These are phyloP conservation scores for Ceratocystis variospora DNA, from an alignment of 2,329 filamentous ascomycete genomes.

Conservation along the genomic window DNA sequence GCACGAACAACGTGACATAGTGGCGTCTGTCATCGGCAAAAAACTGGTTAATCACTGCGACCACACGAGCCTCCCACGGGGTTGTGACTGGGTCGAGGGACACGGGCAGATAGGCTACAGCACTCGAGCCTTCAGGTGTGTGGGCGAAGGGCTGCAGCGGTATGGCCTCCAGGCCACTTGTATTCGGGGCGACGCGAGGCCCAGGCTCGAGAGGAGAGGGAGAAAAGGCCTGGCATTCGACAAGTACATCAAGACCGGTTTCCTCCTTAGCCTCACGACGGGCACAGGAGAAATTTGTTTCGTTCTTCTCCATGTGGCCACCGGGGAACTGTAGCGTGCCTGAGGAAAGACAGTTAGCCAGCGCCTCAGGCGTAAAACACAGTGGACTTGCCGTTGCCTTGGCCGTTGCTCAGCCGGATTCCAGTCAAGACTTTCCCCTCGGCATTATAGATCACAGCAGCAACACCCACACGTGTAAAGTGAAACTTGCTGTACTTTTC, in stretches of 20 bases:
- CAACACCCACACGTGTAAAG: slow-evolving; percentile 35
- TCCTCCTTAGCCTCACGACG: slow-evolving; percentile 57
- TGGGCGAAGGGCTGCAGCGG: neutral
- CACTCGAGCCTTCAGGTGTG: neutral
- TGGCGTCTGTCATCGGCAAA: slow-evolving; percentile 50
- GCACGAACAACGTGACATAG: slow-evolving; percentile 61
- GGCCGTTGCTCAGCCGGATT: slow-evolving; percentile 32
- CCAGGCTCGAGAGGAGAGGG: neutral
- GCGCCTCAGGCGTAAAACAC: neutral
- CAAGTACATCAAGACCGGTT: slow-evolving; percentile 45
- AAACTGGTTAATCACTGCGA: slow-evolving; percentile 53
- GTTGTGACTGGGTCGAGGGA: neutral
- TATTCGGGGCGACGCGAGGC: neutral
- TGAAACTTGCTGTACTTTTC: slow-evolving; percentile 18
- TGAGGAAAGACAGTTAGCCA: slow-evolving; percentile 21
- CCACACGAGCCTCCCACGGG: slow-evolving; percentile 28
- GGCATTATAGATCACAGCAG: slow-evolving; percentile 32
- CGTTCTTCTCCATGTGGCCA: slow-evolving; percentile 59
- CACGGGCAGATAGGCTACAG: neutral
- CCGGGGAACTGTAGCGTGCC: slow-evolving; percentile 56
- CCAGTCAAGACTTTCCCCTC: slow-evolving; percentile 36
- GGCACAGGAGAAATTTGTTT: slow-evolving; percentile 48
- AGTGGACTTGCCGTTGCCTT: slow-evolving; percentile 32
- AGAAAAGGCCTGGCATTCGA: slow-evolving; percentile 24
- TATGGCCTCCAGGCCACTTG: neutral